A percentile compares a stretch with the other conserved stretches of the same genome.
Conservation (phyloP, 2,329 filamentous ascomycete species). For the Ophiosphaerella herpotricha region DNA sequence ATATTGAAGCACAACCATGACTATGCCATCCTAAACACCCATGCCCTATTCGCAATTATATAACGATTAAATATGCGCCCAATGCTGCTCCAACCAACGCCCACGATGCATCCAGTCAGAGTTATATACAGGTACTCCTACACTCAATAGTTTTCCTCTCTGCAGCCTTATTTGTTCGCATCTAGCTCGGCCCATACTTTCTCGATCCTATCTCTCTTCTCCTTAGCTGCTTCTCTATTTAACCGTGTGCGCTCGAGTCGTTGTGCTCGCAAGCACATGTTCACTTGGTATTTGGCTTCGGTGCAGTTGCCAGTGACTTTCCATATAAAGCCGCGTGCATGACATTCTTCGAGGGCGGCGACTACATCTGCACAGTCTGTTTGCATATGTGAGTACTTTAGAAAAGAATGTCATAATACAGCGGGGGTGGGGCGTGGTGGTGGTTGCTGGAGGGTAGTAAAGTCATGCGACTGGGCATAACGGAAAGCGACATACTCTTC, state of each 20-base stretch:
- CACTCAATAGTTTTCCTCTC: background rate
- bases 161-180: constrained; percentile 58
- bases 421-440: background rate
- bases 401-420: constrained; percentile 3
- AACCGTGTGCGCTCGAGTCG: constrained; percentile 75
- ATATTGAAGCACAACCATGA: background rate
- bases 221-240: constrained; percentile 73
- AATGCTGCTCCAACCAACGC: background rate
- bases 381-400: constrained; percentile 1
- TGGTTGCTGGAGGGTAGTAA: background rate
- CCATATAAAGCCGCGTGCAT: constrained; percentile 88
- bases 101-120: background rate
- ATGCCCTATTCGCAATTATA: background rate
- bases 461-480: no score
- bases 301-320: constrained; percentile 92
- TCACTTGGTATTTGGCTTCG: constrained; percentile 80
- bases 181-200: constrained; percentile 80
- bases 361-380: constrained; percentile 94
- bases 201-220: constrained; percentile 74
- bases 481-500: constrained; percentile 62
- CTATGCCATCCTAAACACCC: constrained; percentile 3
- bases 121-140: background rate
- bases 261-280: constrained; percentile 80
- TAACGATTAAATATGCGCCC: background rate
- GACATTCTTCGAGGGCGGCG: constrained; percentile 91